Evolutionary conservation across 768 basidiomycete genomes (phyloP).

Genomic region (Suillus alpinus): DNA sequence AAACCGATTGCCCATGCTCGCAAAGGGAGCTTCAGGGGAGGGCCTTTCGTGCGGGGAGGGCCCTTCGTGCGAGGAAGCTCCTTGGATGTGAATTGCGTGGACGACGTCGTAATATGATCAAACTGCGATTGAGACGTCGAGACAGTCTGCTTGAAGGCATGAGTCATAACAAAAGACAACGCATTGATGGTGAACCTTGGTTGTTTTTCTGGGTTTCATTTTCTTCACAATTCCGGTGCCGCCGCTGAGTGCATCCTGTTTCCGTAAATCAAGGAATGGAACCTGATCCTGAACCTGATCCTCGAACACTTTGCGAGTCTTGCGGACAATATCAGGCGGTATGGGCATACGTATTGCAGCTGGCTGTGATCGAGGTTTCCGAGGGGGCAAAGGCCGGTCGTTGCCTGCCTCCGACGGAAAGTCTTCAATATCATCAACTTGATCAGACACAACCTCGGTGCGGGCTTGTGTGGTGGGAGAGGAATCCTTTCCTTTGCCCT

Average conservation of each 20-base stretch:
- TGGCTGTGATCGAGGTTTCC: not conserved
- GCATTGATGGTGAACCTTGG: constrained; percentile 11
- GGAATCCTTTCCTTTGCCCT: constrained; percentile 19
- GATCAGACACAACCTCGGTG: constrained; percentile 4
- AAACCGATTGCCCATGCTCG: constrained; percentile 27
- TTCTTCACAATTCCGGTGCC: constrained; percentile 1
- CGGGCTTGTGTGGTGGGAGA: not conserved
- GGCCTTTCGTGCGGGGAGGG: not conserved
- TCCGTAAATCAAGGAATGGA: constrained; percentile 9
- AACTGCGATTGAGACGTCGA: not conserved
- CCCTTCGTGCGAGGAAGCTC: not conserved
- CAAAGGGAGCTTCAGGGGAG: constrained; percentile 16
- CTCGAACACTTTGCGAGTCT: constrained; percentile 14
- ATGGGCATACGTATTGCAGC: constrained; percentile 7
- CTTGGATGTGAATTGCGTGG: constrained; percentile 19
- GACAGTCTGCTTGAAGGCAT: not conserved
- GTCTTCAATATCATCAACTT: constrained; percentile 4
- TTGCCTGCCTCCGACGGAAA: constrained; percentile 22
- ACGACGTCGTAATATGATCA: constrained; percentile 28
- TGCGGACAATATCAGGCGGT: constrained; percentile 10
- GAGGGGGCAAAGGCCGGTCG: not conserved
- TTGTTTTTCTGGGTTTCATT: constrained; percentile 27
- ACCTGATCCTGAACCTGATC: no score
- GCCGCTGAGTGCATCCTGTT: not conserved
- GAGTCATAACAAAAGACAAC: not conserved